Base-by-base conservation (phyloP, 495 filamentous ascomycete genomes). In the Tuber microsphaerosporum region DNA sequence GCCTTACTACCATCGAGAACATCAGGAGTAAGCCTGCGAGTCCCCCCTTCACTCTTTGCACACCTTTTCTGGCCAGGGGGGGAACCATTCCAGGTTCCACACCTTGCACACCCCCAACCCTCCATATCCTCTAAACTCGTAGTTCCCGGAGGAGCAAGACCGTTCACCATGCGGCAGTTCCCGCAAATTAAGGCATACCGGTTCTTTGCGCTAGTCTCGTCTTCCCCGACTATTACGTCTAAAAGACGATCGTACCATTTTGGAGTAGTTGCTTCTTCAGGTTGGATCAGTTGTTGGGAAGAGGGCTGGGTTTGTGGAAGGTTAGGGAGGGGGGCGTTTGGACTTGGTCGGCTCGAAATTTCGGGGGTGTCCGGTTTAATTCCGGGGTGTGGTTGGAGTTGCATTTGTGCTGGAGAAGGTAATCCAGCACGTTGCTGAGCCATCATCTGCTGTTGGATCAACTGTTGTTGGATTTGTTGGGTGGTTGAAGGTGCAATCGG, bases 191-290 rank as follows among this genome's bases (percentile, higher is more conserved):
- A 84, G 41, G 91, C 95, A 72, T 97, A 89, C 8, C 95, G 89
- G 84, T 97, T 97, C 84, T 92, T 94, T 0, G 96, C 89, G 41
- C 92, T 90, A 56, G 92, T 94, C 84, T 99, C 95, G 79, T 99
- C 95, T 84, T 99, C 95, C 37, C 95, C 95, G 0, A 99, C 86
- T 44, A 99, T 88, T 8, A 97, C 90, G 81, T 99, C 95, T 56
- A 98, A 84, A 45, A 99, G 88, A 68, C 95, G 90, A 81, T 99
- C 95, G 83, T 97, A 98, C 96, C 96, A 98, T 76, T 90, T 89
- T 48, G 90, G 85, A 65, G 88, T 88, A 78, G 83, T 87, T 76
- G 84, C 80, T 81, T 88, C 83, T 31, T 83, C 81, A 10, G 77
- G 83, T 48, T 78, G 75, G 84, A 88, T 82, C 85, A 73, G 79